Evolutionary conservation across 768 basidiomycete species (phyloP).

Genomic region (Agrocybe praecox): DNA sequence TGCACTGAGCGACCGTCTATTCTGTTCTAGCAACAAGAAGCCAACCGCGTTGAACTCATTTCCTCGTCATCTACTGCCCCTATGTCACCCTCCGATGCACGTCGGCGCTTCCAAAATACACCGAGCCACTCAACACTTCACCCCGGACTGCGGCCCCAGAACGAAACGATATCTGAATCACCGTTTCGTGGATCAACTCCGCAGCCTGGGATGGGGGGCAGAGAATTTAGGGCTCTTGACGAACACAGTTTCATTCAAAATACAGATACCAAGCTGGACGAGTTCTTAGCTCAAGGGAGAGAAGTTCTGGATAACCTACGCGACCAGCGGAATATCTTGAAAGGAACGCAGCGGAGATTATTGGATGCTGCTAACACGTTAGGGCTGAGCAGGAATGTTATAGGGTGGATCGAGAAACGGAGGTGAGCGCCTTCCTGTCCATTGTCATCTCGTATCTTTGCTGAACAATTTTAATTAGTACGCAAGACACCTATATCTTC

Average conservation of each 20-base stretch:
- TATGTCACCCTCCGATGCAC: slow-evolving; percentile 54
- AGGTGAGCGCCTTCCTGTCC: slow-evolving; percentile 57
- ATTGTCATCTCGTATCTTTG: background rate
- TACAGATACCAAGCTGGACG: slow-evolving; percentile 81
- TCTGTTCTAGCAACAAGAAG: slow-evolving; percentile 60
- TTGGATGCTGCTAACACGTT: slow-evolving; percentile 93
- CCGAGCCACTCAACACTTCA: slow-evolving; percentile 54
- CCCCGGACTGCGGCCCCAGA: slow-evolving; percentile 50
- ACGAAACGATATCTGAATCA: slow-evolving; percentile 70
- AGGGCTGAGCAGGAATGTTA: slow-evolving; percentile 91
- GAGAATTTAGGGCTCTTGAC: slow-evolving; percentile 79
- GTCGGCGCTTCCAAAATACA: slow-evolving; percentile 65
- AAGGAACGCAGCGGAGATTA: slow-evolving; percentile 89
- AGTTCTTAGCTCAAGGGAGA: slow-evolving; percentile 89
- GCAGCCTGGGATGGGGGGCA: slow-evolving; percentile 51
- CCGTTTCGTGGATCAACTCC: slow-evolving; percentile 74
- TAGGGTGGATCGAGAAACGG: slow-evolving; percentile 95
- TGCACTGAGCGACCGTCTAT: slow-evolving; percentile 1
- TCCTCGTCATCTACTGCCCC: slow-evolving; percentile 41
- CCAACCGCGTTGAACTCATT: slow-evolving; percentile 69
- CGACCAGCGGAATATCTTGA: slow-evolving; percentile 91
- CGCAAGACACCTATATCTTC: slow-evolving; percentile 69
- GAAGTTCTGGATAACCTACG: slow-evolving; percentile 91
- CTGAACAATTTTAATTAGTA: background rate
- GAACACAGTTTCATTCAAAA: slow-evolving; percentile 91